Percentiles rank a stretch among this genome's conserved stretches.
Evolutionary conservation across 148 eudicot species (phyloP).

Genomic region (Silene latifolia): DNA sequence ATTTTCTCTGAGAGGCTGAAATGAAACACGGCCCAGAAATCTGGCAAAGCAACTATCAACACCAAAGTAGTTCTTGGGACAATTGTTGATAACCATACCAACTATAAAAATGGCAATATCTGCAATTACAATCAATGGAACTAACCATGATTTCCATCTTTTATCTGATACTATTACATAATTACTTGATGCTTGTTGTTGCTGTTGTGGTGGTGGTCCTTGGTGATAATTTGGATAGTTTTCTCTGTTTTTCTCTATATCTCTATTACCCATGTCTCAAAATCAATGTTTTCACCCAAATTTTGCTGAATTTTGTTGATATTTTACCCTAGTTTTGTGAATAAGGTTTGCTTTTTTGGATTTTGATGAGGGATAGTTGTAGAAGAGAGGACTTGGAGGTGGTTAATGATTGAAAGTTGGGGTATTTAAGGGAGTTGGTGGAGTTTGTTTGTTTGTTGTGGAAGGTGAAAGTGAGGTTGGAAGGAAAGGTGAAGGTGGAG

Average conservation of each 20-base stretch:
- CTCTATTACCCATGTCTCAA: constrained; percentile 26
- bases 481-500: neutral
- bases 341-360: neutral
- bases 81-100: constrained; percentile 73
- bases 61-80: constrained; percentile 57
- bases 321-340: neutral
- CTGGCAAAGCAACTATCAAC: constrained; percentile 53
- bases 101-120: constrained; percentile 68
- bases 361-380: too few relatives aligned
- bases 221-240: constrained; percentile 15
- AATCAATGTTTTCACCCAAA: neutral
- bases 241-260: neutral
- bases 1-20: constrained; percentile 70
- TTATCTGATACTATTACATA: constrained; percentile 36
- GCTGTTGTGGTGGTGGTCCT: neutral
- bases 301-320: neutral
- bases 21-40: constrained; percentile 57
- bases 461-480: neutral
- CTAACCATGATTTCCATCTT: constrained; percentile 86
- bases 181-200: constrained; percentile 7
- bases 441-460: neutral
- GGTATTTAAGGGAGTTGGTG: neutral
- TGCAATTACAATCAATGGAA: constrained; percentile 77
- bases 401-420: neutral
- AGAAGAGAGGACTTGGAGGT: neutral